Evolutionary conservation across 2,329 filamentous ascomycete genomes (phyloP).

Genomic region (Dactylella cylindrospora): DNA sequence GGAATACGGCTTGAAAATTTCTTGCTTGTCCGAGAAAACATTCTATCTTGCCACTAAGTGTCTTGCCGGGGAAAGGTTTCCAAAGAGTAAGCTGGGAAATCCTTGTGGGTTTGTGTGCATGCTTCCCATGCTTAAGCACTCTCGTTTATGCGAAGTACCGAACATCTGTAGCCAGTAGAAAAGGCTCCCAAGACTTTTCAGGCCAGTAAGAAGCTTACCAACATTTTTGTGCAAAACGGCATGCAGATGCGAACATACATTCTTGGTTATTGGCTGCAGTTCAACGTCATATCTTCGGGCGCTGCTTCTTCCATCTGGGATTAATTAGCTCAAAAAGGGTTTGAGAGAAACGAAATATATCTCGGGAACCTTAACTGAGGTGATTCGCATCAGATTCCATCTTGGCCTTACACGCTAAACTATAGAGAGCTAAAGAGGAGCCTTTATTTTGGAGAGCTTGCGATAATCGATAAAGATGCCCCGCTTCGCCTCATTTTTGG

Average conservation of each 20-base stretch:
- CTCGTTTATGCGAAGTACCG: conserved; percentile 43
- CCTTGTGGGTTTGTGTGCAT: conserved; percentile 5
- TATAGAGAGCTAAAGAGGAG: too few relatives aligned
- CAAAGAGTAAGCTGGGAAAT: conserved; percentile 28
- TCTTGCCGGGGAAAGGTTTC: conserved; percentile 38
- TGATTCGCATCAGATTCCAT: too few relatives aligned
- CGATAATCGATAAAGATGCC: too few relatives aligned
- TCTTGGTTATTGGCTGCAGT: conserved; percentile 26
- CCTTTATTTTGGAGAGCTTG: too few relatives aligned
- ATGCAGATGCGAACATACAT: conserved; percentile 41
- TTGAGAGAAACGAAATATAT: too few relatives aligned
- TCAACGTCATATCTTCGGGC: conserved; percentile 37
- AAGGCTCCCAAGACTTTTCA: not conserved
- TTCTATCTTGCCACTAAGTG: conserved; percentile 43
- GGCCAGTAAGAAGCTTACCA: not conserved
- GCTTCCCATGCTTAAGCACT: conserved; percentile 18
- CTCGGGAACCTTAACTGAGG: too few relatives aligned
- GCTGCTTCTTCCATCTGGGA: too few relatives aligned
- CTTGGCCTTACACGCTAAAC: too few relatives aligned
- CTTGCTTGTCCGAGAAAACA: too few relatives aligned
- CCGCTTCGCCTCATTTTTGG: too few relatives aligned
- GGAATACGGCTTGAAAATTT: too few relatives aligned
- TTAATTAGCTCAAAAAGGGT: too few relatives aligned
- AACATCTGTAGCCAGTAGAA: conserved; percentile 2
- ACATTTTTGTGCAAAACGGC: conserved; percentile 19